These are phyloP conservation scores for Talaromyces borbonicus DNA, from an alignment of 495 filamentous ascomycete species.

Conservation along the genomic window DNA sequence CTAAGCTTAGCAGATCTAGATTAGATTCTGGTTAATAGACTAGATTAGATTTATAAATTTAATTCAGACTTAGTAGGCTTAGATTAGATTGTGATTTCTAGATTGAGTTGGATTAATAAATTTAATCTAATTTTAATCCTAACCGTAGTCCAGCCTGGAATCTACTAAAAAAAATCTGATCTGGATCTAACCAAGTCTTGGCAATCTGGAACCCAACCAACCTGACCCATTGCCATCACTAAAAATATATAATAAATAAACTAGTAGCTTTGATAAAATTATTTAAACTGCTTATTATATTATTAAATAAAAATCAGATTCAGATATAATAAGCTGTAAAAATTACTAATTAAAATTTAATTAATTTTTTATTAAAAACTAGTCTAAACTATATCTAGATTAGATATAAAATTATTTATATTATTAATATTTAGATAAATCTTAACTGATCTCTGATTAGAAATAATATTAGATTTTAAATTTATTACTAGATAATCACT, in stretches of 20 bases:
- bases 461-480: neutral
- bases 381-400: neutral
- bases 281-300: neutral
- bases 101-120: too few species aligned
- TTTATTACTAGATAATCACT: neutral
- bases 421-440: neutral
- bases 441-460: neutral
- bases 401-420: neutral
- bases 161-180: too few species aligned
- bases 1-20: too few species aligned
- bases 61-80: too few species aligned
- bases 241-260: neutral
- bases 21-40: too few species aligned
- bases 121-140: too few species aligned
- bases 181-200: too few species aligned
- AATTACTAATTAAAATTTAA: neutral
- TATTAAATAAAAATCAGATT: neutral
- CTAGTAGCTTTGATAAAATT: neutral
- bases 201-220: too few species aligned
- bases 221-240: too few species aligned
- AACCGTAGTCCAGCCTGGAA: too few species aligned
- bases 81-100: too few species aligned
- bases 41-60: too few species aligned
- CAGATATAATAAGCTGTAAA: neutral
- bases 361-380: slow-evolving; percentile 1